Evolutionary conservation across 331 rosid species (phyloP).

Genomic region (Telfairia occidentalis): DNA sequence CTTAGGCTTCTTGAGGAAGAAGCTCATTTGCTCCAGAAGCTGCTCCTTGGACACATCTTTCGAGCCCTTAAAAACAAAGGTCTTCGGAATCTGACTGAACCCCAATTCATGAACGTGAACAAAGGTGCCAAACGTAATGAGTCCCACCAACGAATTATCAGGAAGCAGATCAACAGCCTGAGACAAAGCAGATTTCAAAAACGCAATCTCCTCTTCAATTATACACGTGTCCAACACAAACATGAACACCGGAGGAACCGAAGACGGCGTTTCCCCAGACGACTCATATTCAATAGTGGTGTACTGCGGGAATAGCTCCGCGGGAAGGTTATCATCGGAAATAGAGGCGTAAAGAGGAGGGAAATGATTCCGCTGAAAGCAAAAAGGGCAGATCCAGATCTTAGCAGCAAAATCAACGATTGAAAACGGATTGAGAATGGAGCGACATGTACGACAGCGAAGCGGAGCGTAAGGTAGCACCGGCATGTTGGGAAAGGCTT

Average conservation of each 20-base stretch:
- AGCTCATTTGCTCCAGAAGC: conserved; percentile 78
- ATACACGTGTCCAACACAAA: conserved; percentile 69
- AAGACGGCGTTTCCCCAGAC: conserved; percentile 12
- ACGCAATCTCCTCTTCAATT: conserved; percentile 69
- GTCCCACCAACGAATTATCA: conserved; percentile 69
- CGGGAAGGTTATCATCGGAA: conserved; percentile 72
- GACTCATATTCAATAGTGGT: conserved; percentile 73
- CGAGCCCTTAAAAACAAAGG: conserved; percentile 68
- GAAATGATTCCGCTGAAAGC: conserved; percentile 81
- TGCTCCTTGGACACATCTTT: conserved; percentile 72
- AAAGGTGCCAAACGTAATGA: conserved; percentile 63
- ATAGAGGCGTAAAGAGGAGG: conserved; percentile 76
- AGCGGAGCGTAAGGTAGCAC: conserved; percentile 67
- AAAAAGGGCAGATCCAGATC: conserved; percentile 97
- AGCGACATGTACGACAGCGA: conserved; percentile 87
- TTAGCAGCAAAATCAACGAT: conserved; percentile 86
- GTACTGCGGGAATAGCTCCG: conserved; percentile 81
- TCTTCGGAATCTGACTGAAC: conserved; percentile 55
- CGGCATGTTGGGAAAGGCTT: conserved; percentile 53
- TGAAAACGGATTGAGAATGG: conserved; percentile 82
- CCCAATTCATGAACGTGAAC: conserved; percentile 90
- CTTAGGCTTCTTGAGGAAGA: conserved; percentile 61
- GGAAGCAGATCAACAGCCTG: conserved; percentile 75
- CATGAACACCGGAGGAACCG: conserved; percentile 50
- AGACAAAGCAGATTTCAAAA: conserved; percentile 46